Base-by-base conservation (phyloP, 2,329 filamentous ascomycete genomes). In the Teratosphaeria pseudoeucalypti region DNA sequence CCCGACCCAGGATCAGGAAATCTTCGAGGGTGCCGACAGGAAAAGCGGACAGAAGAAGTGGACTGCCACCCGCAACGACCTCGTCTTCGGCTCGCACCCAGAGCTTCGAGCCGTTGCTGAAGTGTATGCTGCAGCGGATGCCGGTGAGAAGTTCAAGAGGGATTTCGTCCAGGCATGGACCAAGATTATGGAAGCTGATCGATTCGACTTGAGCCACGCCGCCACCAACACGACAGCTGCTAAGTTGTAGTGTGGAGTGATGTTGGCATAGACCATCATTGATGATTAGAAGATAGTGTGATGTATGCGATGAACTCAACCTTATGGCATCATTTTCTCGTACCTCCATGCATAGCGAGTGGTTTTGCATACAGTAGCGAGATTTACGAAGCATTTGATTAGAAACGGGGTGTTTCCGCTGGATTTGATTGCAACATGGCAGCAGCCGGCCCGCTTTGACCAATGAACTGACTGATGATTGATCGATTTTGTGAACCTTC, bases 101-200 rank as follows among this genome's bases (percentile, higher is more conserved):
- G 88, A 90, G 78, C 77, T 90, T 55, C 85, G 87, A 55, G 85
- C 87, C 37, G 72, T 89, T 37, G 75, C 86, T 4, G 87, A 90
- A 77, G 81, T 89, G 0, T 90, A 90, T 67, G 87, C 77, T 43
- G 79, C 79, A 64, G 68, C 77, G 0, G 87, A 87, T 66, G 79
- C 77, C 10, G 71, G 80, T 60, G 78, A 82, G 60, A 86, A 85
- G 77, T 87, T 90, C 61, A 82, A 84, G 52, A 82, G 81, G 73
- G 87, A 90, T 76, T 90, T 90, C 68, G 79, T 89, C 16, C 75
- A 78, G 7, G 85, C 84, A 2, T 90, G 87, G 87, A 77, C 78
- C 67, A 90, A 90, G 84, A 82, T 90, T 11, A 86, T 87, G 82
- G 86, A 87, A 69, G 70, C 86, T 59, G 87, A 90, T 71, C 81